These are phyloP conservation scores for Penicillium palitans DNA, from an alignment of 2,329 filamentous ascomycete genomes.

Conservation along the genomic window DNA sequence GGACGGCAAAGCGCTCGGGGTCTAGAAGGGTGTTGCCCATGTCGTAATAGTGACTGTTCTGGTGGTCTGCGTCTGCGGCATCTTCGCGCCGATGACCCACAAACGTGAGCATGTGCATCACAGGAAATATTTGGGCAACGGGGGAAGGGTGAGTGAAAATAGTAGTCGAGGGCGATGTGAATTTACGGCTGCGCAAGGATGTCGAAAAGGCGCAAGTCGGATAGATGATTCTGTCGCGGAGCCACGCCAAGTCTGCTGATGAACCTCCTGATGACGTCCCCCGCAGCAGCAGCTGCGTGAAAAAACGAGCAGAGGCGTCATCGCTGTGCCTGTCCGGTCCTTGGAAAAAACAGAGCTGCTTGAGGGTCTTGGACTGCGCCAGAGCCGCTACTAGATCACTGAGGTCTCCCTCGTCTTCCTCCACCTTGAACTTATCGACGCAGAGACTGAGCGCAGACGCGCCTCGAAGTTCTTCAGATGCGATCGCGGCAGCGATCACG, in stretches of 20 bases:
- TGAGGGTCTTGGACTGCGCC: constrained; percentile 9
- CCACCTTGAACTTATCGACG: constrained; percentile 3
- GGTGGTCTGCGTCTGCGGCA: no score
- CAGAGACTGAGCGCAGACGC: constrained; percentile 19
- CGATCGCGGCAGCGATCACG: constrained; percentile 14
- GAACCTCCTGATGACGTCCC: no score
- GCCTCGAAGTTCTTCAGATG: constrained; percentile 16
- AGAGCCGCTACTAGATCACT: constrained; percentile 8
- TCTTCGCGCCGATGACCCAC: no score
- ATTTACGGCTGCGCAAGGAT: no score
- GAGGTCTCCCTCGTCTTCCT: constrained; percentile 5
- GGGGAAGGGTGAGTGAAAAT: no score
- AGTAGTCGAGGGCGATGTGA: no score
- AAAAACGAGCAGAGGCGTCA: constrained; percentile 12
- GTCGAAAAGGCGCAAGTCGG: no score
- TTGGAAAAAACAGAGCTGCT: constrained; percentile 16
- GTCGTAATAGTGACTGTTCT: no score
- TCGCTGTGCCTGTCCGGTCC: constrained; percentile 12
- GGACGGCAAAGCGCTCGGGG: constrained; percentile 11
- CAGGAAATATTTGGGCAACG: no score
- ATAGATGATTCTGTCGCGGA: no score
- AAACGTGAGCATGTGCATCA: no score
- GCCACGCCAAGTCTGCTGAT: no score
- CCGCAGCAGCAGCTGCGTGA: constrained; percentile 2
- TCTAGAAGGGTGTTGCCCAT: constrained; percentile 14